These are phyloP conservation scores for Thalassiosira sp. DNA, from an alignment of 352 stramenopile genomes.

Conservation along the genomic window DNA sequence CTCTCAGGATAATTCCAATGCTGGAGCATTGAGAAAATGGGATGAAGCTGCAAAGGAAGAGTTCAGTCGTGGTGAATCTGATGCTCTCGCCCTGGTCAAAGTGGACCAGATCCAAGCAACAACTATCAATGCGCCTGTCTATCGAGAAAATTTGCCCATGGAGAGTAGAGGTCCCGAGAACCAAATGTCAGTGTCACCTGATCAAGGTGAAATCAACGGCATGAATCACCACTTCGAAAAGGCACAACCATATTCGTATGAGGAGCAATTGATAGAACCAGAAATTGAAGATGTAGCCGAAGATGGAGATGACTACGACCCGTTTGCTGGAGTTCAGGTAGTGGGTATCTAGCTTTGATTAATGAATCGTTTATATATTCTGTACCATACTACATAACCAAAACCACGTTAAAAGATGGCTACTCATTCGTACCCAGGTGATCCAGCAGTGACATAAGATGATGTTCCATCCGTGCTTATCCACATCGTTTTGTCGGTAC, in stretches of 20 bases:
- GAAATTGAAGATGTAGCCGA: slow-evolving; percentile 8
- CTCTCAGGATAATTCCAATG: slow-evolving; percentile 12
- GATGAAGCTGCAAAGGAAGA: slow-evolving; percentile 35
- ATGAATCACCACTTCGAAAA: slow-evolving; percentile 10
- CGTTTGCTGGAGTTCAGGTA: slow-evolving; percentile 18
- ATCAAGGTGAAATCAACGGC: neutral
- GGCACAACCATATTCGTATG: slow-evolving; percentile 1
- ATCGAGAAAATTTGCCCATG: neutral
- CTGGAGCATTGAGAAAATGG: slow-evolving; percentile 32
- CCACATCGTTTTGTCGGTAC: slow-evolving; percentile 70
- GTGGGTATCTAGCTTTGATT: slow-evolving; percentile 23
- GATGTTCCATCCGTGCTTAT: slow-evolving; percentile 58
- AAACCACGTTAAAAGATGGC: too few species aligned
- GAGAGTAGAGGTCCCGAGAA: neutral
- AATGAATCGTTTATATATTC: neutral
- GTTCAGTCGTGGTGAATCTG: slow-evolving; percentile 40
- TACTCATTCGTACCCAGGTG: slow-evolving; percentile 33
- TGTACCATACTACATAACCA: neutral
- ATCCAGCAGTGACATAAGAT: slow-evolving; percentile 56
- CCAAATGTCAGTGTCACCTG: neutral
- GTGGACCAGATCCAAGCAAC: neutral
- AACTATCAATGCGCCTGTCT: slow-evolving; percentile 1
- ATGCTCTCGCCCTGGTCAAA: slow-evolving; percentile 31
- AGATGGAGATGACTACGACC: slow-evolving; percentile 17
- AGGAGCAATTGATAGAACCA: neutral